phyloP scores from a whole-genome alignment of 305 asterid genomes.

The Ilex paraguariensis region DNA sequence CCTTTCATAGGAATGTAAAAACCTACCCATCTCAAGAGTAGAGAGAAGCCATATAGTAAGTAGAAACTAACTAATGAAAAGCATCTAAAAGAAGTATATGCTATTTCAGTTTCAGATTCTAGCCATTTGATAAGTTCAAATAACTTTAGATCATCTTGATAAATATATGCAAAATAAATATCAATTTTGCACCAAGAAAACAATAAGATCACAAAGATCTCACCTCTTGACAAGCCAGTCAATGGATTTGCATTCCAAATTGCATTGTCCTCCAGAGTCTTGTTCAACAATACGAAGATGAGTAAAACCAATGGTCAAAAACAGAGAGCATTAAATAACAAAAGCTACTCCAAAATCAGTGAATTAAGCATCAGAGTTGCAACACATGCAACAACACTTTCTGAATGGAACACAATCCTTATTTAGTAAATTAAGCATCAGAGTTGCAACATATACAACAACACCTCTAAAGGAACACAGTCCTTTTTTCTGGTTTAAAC shows the following conservation, averaged over 20 bases:
- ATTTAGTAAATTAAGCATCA: background rate
- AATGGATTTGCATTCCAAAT: conserved; percentile 87
- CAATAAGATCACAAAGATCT: conserved; percentile 2
- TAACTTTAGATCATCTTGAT: too few relatives aligned
- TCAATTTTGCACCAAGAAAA: too few relatives aligned
- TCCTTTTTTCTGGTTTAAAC: background rate
- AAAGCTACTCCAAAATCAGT: background rate
- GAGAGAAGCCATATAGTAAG: too few relatives aligned
- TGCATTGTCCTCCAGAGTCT: conserved; percentile 89
- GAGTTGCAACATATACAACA: background rate
- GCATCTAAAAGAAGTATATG: background rate
- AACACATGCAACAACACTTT: background rate
- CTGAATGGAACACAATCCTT: background rate
- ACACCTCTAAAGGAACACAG: background rate
- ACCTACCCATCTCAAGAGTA: too few relatives aligned
- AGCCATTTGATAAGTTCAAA: too few relatives aligned
- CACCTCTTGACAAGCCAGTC: conserved; percentile 99
- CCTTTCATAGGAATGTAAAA: too few relatives aligned
- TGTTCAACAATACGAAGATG: conserved; percentile 78
- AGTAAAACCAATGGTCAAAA: conserved; percentile 18
- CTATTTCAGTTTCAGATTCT: too few relatives aligned
- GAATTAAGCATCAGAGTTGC: background rate
- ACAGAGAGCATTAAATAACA: conserved; percentile 4
- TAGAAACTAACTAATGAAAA: background rate
- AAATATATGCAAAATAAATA: too few relatives aligned